A percentile compares a stretch with the other conserved stretches of the same genome.
These are phyloP conservation scores for Plasmodium blacklocki DNA, from an alignment of 169 alveolate species.

Conservation along the genomic window DNA sequence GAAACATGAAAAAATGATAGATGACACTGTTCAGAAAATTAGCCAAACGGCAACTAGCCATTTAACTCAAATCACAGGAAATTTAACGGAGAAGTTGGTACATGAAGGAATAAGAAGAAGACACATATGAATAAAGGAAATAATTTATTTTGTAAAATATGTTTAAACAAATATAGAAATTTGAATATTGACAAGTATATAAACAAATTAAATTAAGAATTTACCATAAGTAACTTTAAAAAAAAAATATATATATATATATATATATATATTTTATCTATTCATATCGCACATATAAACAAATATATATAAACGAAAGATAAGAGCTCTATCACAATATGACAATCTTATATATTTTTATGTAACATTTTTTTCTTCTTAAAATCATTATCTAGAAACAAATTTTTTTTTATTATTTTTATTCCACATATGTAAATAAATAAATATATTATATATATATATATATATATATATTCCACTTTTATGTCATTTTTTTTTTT, in stretches of 20 bases:
- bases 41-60: conserved; percentile 77
- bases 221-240: too few species aligned
- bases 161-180: not conserved
- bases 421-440: too few species aligned
- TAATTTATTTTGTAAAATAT: not conserved
- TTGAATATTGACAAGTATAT: conserved; percentile 7
- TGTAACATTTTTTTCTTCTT: too few species aligned
- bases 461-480: too few species aligned
- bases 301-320: conserved; percentile 6
- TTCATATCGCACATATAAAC: conserved; percentile 10
- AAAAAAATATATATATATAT: conserved; percentile 1
- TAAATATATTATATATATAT: too few species aligned
- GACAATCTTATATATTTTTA: too few species aligned
- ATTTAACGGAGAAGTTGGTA: conserved; percentile 33
- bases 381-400: too few species aligned
- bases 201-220: not conserved
- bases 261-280: conserved; percentile 17
- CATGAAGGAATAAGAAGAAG: conserved; percentile 62
- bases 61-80: conserved; percentile 57
- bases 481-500: too few species aligned
- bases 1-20: conserved; percentile 80
- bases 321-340: too few species aligned
- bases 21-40: conserved; percentile 77
- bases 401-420: too few species aligned
- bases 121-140: not conserved